Base-by-base conservation (phyloP, 1,139 yeast genomes). In the Yamadazyma sp. region DNA sequence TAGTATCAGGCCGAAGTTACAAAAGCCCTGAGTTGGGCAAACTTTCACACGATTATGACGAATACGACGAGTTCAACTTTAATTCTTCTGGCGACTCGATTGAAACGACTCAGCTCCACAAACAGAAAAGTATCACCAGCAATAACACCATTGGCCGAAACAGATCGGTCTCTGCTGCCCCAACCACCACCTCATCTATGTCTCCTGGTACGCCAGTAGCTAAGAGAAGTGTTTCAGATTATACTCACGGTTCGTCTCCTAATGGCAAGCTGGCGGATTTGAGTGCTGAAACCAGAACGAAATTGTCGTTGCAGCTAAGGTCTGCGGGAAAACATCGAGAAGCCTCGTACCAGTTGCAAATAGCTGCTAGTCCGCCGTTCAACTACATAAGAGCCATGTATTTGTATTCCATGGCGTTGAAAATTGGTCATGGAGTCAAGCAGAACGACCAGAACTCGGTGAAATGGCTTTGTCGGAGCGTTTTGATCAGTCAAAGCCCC, bases 351-450 rank as follows among this genome's bases (percentile, higher is more conserved):
- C 87, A 82, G 50, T 62, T 86, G 44, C 82, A 79, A 46, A 67
- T 76, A 26, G 81, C 84, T 2, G 82, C 87, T 1, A 71, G 68
- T 44, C 61, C 63, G 27, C 88, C 89, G 2, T 73, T 76, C 47
- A 70, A 70, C 47, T 78, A 82, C 31, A 65, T 71, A 1, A 56
- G 56, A 38, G 95, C 92, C 1, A 84, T 80, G 84, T 71, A 80
- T 34, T 57, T 83, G 27, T 86, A 85, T 54, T 87, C 90, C 0
- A 60, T 83, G 48, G 84, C 92, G 0, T 60, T 86, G 23, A 67
- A 85, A 40, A 68, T 75, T 40, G 95, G 94, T 1, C 81, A 81
- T 60, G 95, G 95, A 0, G 80, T 82, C 12, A 70, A 78, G 21
- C 75, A 72, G 42, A 82, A 82, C 54, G 75, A 78, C 33, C 53